Percentiles rank a stretch among this genome's conserved stretches.
phyloP scores from a whole-genome alignment of 257 asterid genomes.

The Primulina tabacum region DNA sequence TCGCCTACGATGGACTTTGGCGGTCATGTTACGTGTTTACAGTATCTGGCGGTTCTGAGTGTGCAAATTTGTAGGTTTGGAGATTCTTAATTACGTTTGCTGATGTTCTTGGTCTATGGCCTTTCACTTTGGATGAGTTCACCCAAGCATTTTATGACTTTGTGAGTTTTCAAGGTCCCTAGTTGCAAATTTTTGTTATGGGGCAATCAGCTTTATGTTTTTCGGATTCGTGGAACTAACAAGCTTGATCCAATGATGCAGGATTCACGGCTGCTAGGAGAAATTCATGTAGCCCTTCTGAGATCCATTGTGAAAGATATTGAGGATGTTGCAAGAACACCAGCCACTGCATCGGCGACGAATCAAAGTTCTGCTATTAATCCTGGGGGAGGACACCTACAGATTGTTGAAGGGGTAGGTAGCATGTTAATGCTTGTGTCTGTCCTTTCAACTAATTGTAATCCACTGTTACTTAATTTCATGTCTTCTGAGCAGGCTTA shows the following conservation, averaged over 20 bases:
- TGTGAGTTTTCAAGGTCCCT: constrained; percentile 38
- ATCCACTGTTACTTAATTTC: constrained; percentile 24
- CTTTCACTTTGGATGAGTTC: constrained; percentile 89
- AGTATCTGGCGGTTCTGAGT: constrained; percentile 17
- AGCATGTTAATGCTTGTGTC: constrained; percentile 13
- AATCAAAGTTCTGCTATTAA: constrained; percentile 52
- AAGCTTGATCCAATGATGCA: constrained; percentile 21
- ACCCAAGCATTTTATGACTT: constrained; percentile 69
- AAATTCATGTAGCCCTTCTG: constrained; percentile 77
- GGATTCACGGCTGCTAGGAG: constrained; percentile 87
- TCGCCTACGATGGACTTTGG: constrained; percentile 13
- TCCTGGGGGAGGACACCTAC: constrained; percentile 78
- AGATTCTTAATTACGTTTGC: constrained; percentile 79
- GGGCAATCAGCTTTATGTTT: constrained; percentile 2
- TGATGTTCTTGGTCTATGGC: constrained; percentile 91
- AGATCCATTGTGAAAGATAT: constrained; percentile 69
- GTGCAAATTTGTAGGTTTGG: constrained; percentile 59
- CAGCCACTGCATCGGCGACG: constrained; percentile 40
- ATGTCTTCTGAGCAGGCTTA: constrained; percentile 58
- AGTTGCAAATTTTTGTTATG: constrained; percentile 9
- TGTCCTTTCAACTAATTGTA: constrained; percentile 17
- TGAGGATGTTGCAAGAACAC: constrained; percentile 76
- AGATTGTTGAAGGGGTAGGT: constrained; percentile 82
- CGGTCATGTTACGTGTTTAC: constrained; percentile 14
- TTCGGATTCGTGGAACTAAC: constrained; percentile 13